These are phyloP conservation scores for Lecanicillium sp. DNA, from an alignment of 2,329 filamentous ascomycete species.

Conservation along the genomic window DNA sequence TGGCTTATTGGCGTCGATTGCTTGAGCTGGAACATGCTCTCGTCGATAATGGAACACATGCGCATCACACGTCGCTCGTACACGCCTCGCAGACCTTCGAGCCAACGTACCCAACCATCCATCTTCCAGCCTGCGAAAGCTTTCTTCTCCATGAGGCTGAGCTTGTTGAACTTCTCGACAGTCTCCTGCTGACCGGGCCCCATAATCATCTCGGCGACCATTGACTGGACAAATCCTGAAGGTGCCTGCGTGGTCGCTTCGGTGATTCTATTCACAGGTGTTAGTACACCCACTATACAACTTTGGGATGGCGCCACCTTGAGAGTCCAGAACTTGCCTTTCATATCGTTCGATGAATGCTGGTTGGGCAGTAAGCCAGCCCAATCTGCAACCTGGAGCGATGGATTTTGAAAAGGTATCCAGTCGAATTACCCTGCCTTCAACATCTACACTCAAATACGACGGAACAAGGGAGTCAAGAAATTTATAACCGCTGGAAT, in stretches of 20 bases:
- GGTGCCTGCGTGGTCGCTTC: slow-evolving; percentile 77
- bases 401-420: slow-evolving; percentile 94
- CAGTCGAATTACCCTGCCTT: slow-evolving; percentile 80
- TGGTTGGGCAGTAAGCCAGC: slow-evolving; percentile 84
- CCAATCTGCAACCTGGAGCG: slow-evolving; percentile 79
- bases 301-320: not conserved
- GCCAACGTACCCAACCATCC: slow-evolving; percentile 85
- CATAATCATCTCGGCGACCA: slow-evolving; percentile 70
- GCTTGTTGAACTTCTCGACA: slow-evolving; percentile 31
- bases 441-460: slow-evolving; percentile 71
- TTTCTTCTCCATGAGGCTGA: slow-evolving; percentile 39
- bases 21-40: slow-evolving; percentile 57
- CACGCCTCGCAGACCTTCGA: slow-evolving; percentile 71
- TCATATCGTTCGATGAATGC: slow-evolving; percentile 63
- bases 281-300: not conserved
- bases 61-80: slow-evolving; percentile 79
- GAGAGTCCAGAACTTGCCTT: slow-evolving; percentile 15
- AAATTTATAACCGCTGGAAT: slow-evolving; percentile 60
- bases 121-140: slow-evolving; percentile 60
- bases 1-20: slow-evolving; percentile 40
- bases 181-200: slow-evolving; percentile 51
- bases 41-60: slow-evolving; percentile 69
- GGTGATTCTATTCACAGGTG: slow-evolving; percentile 48
- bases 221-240: slow-evolving; percentile 79
- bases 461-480: slow-evolving; percentile 78